Evolutionary conservation across 2,329 filamentous ascomycete species (phyloP), one percentile per base, ranked within the genome.

Genomic region (Ambrosiella xylebori): DNA sequence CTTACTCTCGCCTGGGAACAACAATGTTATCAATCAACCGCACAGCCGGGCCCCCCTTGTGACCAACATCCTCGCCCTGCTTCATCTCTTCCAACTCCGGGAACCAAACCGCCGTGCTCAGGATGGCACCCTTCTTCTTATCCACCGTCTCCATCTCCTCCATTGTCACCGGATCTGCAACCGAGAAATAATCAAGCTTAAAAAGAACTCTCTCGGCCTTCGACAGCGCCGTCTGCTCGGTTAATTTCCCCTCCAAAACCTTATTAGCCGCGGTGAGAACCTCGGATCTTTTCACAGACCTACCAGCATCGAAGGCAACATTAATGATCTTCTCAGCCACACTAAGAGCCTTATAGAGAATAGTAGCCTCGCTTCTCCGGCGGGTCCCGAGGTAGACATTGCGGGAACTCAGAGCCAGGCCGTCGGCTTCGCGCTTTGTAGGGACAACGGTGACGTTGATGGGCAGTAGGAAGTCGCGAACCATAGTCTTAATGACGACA

Each of bases 1-100:
- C 17, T 44, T 52, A 57, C 58, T 58, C 40, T 17, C 36, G 62
- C 0, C 77, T 74, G 64, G 76, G 71, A 39, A 91, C 68, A 57
- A 95, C 84, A 63, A 97, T 83, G 66, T 98, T 98, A 67, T 98
- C 93, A 68, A 98, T 96, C 69, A 98, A 72, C 61, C 93, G 77
- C 53, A 98, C 93, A 0, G 82, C 68, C 13, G 87, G 86, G 1
- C 84, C 84, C 2, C 81, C 83, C 58, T 79, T 77, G 61, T 80
- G 81, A 2, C 89, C 89, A 35, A 90, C 69, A 63, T 89, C 82
- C 68, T 97, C 90, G 0, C 78, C 86, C 5, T 80, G 72, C 54
- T 74, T 76, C 0, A 83, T 76, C 56, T 80, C 76, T 66, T 94
- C 86, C 1, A 95, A 73, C 0, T 89, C 86, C 51, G 88, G 68